Percentiles rank a stretch among this genome's conserved stretches.
Evolutionary conservation across 2,329 filamentous ascomycete genomes (phyloP).

Genomic region (Epichloe gansuensis): DNA sequence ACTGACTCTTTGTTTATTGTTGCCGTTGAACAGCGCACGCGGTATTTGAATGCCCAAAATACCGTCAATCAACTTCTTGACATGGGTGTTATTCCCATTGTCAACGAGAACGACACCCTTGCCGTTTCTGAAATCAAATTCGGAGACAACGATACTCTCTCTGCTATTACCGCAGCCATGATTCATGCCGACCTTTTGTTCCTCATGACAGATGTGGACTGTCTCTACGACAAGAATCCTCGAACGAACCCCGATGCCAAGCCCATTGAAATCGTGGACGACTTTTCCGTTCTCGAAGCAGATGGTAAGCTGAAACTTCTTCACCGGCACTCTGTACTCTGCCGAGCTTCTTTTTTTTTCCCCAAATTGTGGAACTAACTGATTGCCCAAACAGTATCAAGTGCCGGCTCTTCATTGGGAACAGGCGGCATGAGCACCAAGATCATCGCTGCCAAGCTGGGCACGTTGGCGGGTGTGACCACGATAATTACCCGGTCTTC

Average conservation of each 20-base stretch:
- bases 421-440: constrained; percentile 98
- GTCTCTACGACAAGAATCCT: constrained; percentile 92
- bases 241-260: constrained; percentile 71
- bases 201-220: constrained; percentile 98
- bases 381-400: constrained; percentile 49
- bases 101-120: constrained; percentile 97
- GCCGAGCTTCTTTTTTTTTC: not conserved
- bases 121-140: constrained; percentile 99
- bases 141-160: constrained; percentile 95
- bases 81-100: constrained; percentile 95
- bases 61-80: constrained; percentile 81
- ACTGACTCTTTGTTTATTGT: not conserved
- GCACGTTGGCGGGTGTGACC: constrained; percentile 87
- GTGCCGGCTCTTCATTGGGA: constrained; percentile 74
- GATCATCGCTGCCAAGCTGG: constrained; percentile 82
- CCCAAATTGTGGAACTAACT: constrained; percentile 8
- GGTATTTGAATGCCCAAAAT: constrained; percentile 94
- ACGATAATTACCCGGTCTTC: constrained; percentile 90
- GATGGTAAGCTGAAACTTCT: constrained; percentile 43
- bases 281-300: constrained; percentile 69
- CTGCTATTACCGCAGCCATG: constrained; percentile 93
- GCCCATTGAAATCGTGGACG: constrained; percentile 83
- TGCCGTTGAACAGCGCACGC: constrained; percentile 48
- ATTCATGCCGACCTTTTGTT: constrained; percentile 94
- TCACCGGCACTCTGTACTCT: not conserved